Evolutionary conservation across 768 basidiomycete species (phyloP).

Genomic region (Collybia mongolica): DNA sequence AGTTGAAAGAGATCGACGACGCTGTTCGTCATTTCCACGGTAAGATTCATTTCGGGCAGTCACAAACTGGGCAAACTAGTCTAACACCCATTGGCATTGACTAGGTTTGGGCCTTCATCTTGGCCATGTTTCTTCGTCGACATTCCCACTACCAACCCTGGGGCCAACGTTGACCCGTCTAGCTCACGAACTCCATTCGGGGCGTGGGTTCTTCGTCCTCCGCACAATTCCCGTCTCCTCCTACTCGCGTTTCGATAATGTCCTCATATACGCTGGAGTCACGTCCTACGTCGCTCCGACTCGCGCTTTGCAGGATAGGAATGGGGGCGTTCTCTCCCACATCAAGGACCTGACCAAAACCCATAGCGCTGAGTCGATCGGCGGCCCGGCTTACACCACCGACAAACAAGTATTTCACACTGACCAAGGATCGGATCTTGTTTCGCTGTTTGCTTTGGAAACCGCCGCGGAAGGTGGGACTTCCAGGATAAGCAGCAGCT

Average conservation of each 20-base stretch:
- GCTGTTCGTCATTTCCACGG: constrained; percentile 33
- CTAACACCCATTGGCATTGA: neutral
- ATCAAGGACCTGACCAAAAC: constrained; percentile 21
- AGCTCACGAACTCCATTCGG: constrained; percentile 18
- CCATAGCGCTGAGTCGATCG: constrained; percentile 14
- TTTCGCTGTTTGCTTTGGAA: constrained; percentile 38
- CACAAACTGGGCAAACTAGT: neutral
- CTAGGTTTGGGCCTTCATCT: constrained; percentile 24
- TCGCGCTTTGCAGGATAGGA: constrained; percentile 19
- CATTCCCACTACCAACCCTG: constrained; percentile 23
- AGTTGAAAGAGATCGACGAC: constrained; percentile 34
- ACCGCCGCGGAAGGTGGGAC: constrained; percentile 41
- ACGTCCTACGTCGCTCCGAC: constrained; percentile 19
- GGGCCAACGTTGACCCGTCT: constrained; percentile 17
- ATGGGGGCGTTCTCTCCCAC: constrained; percentile 20
- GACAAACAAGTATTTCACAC: constrained; percentile 25
- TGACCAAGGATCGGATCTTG: constrained; percentile 16
- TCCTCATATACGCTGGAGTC: constrained; percentile 20
- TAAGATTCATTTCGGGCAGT: constrained; percentile 3
- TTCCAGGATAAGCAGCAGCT: constrained; percentile 44
- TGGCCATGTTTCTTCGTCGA: constrained; percentile 25
- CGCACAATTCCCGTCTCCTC: constrained; percentile 19
- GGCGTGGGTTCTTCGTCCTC: constrained; percentile 24
- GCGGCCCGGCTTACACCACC: constrained; percentile 22
- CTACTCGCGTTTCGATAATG: constrained; percentile 21